Base-by-base conservation (phyloP, 176 grass and related monocot species). In the Areca catechu region DNA sequence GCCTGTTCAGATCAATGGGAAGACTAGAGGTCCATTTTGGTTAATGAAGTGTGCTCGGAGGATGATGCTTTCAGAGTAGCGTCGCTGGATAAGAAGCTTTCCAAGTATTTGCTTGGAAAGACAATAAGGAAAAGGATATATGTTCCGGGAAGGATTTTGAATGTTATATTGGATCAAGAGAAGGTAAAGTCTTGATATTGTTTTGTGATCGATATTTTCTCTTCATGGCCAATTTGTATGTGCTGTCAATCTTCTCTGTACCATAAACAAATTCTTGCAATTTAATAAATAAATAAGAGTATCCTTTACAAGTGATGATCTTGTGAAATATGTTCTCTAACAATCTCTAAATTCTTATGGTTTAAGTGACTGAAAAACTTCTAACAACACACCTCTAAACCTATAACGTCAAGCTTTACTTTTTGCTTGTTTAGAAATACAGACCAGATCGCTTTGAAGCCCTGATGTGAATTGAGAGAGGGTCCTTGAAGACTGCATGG, bases 1-100 rank as follows among this genome's bases (percentile, higher is more conserved):
- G 18, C 92, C 92, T 3, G 80, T 97, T 9, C 92, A 97, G 63
- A 91, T 97, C 66, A 91, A 97, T 49, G 92, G 92, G 37, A 91
- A 88, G 76, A 97, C 92, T 3, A 86, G 92, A 63, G 92, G 86
- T 22, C 92, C 60, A 91, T 97, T 15, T 58, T 86, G 43, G 77
- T 97, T 15, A 87, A 91, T 52, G 84, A 78, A 90, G 69, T 62
- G 0, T 88, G 87, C 48, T 85, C 81, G 5, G 87, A 80, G 71
- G 78, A 97, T 54, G 93, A 85, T 22, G 83, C 49, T 27, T 91
- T 97, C 24, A 54, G 78, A 50, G 58, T 85, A 70, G 93, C 93
- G 56, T 75, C 76, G 29, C 64, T 53, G 1, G 87, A 97, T 66
- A 80, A 88, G 59, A 97, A 91, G 71, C 83, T 97, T 23, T 74